Evolutionary conservation across 169 alveolate species (phyloP).

Genomic region (Eimeria praecox): DNA sequence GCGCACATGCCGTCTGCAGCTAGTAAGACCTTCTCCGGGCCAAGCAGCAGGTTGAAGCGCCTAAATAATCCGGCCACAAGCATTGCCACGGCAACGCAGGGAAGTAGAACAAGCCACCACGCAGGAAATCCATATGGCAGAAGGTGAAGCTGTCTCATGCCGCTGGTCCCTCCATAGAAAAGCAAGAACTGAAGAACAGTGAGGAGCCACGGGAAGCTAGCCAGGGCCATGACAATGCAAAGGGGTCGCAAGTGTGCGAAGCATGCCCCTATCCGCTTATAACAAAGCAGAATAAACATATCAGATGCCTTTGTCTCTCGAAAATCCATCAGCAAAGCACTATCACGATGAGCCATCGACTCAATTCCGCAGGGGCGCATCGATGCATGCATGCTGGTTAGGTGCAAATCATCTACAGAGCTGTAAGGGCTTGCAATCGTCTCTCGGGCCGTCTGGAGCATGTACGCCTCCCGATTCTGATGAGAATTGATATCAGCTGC

Average conservation of each 20-base stretch:
- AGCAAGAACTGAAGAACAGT: not conserved
- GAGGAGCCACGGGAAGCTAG: conserved; percentile 50
- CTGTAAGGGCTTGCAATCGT: conserved; percentile 42
- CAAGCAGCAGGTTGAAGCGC: not conserved
- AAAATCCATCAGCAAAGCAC: not conserved
- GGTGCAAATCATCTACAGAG: conserved; percentile 34
- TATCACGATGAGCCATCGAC: not conserved
- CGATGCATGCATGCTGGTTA: not conserved
- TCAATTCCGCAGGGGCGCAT: not conserved
- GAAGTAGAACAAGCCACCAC: conserved; percentile 61
- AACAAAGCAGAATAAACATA: not conserved
- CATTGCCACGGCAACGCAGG: not conserved
- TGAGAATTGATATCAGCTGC: not conserved
- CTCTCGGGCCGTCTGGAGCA: not conserved
- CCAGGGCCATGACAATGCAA: not conserved
- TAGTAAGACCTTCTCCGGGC: conserved; percentile 44
- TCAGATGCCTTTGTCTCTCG: not conserved
- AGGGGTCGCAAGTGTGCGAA: conserved; percentile 24
- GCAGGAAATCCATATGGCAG: conserved; percentile 61
- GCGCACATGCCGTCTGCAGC: conserved; percentile 29
- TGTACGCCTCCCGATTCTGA: not conserved
- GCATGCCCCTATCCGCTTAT: not conserved
- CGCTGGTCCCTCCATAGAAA: conserved; percentile 22
- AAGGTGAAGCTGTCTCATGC: conserved; percentile 41
- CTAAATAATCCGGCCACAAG: conserved; percentile 52